Evolutionary conservation across 2,329 filamentous ascomycete genomes (phyloP).

Genomic region (Paramyrothecium roridum): DNA sequence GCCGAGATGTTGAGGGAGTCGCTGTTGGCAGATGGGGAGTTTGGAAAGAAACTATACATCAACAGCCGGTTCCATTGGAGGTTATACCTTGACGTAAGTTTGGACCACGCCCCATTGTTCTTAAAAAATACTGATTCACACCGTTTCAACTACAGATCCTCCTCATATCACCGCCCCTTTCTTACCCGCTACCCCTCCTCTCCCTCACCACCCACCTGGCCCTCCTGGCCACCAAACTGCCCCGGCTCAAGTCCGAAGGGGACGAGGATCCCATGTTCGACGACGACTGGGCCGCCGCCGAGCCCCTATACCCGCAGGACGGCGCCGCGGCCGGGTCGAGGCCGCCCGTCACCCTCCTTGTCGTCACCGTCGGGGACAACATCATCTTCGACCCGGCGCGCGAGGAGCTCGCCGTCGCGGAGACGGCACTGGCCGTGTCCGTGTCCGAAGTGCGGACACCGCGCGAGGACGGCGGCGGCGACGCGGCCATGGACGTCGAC

Average conservation of each 20-base stretch:
- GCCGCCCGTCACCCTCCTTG: constrained; percentile 86
- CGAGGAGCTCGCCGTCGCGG: constrained; percentile 91
- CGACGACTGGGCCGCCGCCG: constrained; percentile 90
- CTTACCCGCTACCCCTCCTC: constrained; percentile 88
- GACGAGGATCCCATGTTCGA: constrained; percentile 98
- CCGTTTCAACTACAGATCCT: constrained; percentile 61
- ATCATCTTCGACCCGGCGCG: constrained; percentile 90
- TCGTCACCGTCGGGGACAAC: constrained; percentile 81
- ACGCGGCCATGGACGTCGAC: constrained; percentile 35
- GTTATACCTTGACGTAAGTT: constrained; percentile 84
- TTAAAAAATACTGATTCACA: neutral
- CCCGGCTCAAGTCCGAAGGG: constrained; percentile 78
- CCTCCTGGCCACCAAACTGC: constrained; percentile 81
- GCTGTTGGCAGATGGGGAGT: constrained; percentile 68
- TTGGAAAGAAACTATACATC: constrained; percentile 74
- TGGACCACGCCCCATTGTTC: neutral
- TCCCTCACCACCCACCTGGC: constrained; percentile 93
- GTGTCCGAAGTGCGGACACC: constrained; percentile 49
- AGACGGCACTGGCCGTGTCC: constrained; percentile 83
- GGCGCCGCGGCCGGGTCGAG: constrained; percentile 36
- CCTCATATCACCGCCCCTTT: constrained; percentile 86
- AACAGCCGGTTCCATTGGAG: constrained; percentile 95
- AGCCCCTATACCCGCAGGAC: constrained; percentile 67
- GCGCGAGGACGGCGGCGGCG: constrained; percentile 20
- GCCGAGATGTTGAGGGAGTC: constrained; percentile 87